A percentile compares a stretch with the other conserved stretches of the same genome.
These are phyloP conservation scores for Abelmoschus esculentus DNA, from an alignment of 345 rosid genomes.

Conservation along the genomic window DNA sequence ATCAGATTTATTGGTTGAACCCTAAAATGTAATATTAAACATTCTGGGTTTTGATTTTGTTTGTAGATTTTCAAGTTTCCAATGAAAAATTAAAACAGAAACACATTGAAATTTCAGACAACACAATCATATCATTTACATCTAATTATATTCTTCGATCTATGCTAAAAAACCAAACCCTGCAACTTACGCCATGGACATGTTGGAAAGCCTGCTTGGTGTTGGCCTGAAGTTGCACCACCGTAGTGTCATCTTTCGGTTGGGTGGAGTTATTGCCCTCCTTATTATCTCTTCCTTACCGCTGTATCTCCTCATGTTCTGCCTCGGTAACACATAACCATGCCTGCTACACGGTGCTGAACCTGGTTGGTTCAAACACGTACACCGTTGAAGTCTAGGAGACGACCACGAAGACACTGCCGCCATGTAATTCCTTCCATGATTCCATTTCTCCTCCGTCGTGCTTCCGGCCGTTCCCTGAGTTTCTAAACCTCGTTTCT, in stretches of 20 bases:
- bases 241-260: conserved; percentile 34
- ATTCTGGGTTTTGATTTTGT: too few relatives aligned
- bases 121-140: background rate
- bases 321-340: conserved; percentile 32
- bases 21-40: background rate
- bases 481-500: background rate
- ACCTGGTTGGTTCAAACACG: conserved; percentile 19
- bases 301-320: conserved; percentile 17
- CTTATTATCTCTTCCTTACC: conserved; percentile 33
- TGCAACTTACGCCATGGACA: conserved; percentile 28
- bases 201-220: conserved; percentile 43
- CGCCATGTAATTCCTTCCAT: background rate
- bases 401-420: background rate
- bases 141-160: background rate
- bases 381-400: conserved; percentile 12
- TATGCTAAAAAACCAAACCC: background rate
- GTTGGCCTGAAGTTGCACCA: conserved; percentile 47
- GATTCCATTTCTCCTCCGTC: background rate
- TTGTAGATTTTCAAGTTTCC: too few relatives aligned
- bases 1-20: background rate
- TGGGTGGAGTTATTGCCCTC: conserved; percentile 39
- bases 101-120: background rate
- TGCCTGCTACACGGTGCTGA: conserved; percentile 17
- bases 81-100: too few relatives aligned
- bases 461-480: background rate